These are phyloP conservation scores for Salvia splendens DNA, from an alignment of 257 asterid genomes.

Conservation along the genomic window DNA sequence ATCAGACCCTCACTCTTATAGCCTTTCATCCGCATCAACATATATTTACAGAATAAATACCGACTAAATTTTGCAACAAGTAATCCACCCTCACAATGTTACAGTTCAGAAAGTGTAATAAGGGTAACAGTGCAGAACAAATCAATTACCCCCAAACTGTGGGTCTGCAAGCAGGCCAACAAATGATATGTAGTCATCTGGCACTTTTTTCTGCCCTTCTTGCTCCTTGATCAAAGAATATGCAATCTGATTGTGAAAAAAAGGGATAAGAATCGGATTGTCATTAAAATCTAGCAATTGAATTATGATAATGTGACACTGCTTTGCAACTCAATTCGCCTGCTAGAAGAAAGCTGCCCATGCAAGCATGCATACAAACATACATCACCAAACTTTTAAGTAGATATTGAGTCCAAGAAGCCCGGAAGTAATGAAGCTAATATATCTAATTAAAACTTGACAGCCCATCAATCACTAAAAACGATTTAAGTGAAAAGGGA, in stretches of 20 bases:
- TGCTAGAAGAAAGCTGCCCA: slow-evolving; percentile 3
- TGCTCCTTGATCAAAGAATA: slow-evolving; percentile 45
- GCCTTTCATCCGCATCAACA: slow-evolving; percentile 19
- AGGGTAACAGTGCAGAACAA: slow-evolving; percentile 14
- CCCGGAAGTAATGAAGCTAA: no score
- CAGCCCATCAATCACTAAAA: no score
- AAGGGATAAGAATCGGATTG: no score
- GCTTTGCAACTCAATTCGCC: background rate
- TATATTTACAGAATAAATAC: slow-evolving; percentile 20
- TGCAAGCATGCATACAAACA: no score
- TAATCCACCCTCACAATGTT: slow-evolving; percentile 6
- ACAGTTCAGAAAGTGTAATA: slow-evolving; percentile 13
- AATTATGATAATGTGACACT: background rate
- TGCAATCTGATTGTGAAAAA: no score
- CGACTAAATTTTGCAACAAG: slow-evolving; percentile 6
- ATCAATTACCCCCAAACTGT: slow-evolving; percentile 69
- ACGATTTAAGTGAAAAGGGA: slow-evolving; percentile 7
- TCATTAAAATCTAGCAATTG: no score
- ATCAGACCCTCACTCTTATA: slow-evolving; percentile 14
- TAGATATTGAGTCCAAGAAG: no score
- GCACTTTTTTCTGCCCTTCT: slow-evolving; percentile 69
- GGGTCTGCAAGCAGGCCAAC: slow-evolving; percentile 97
- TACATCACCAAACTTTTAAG: no score
- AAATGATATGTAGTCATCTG: slow-evolving; percentile 87
- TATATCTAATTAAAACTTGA: no score